These are phyloP conservation scores for Penicillium sp. DNA, from an alignment of 2,329 filamentous ascomycete species.

Conservation along the genomic window DNA sequence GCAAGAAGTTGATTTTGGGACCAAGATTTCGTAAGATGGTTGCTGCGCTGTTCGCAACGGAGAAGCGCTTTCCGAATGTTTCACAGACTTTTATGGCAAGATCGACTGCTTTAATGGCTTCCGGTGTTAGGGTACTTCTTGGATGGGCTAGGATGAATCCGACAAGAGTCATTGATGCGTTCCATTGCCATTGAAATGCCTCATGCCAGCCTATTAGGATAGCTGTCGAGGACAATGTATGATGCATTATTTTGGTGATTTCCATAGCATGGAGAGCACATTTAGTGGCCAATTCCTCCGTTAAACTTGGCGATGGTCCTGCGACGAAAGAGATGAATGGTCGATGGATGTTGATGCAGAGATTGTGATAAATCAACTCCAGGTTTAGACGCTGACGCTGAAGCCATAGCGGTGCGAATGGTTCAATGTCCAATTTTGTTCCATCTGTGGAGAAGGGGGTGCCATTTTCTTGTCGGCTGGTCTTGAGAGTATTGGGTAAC, in stretches of 20 bases:
- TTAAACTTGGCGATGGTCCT: slow-evolving; percentile 5
- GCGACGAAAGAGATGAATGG: slow-evolving; percentile 41
- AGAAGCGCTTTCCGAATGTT: slow-evolving; percentile 3
- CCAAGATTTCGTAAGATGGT: background rate
- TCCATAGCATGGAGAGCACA: slow-evolving; percentile 39
- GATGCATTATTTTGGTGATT: slow-evolving; percentile 41
- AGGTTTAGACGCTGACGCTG: slow-evolving; percentile 45
- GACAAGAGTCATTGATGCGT: slow-evolving; percentile 34
- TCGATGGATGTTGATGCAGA: slow-evolving; percentile 40
- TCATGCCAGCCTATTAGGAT: slow-evolving; percentile 30
- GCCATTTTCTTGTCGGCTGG: slow-evolving; percentile 33
- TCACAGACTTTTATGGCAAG: slow-evolving; percentile 1
- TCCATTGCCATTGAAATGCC: slow-evolving; percentile 32
- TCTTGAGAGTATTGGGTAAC: slow-evolving; percentile 43
- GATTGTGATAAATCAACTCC: slow-evolving; percentile 44
- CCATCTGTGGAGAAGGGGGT: slow-evolving; percentile 41
- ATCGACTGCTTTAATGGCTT: slow-evolving; percentile 3
- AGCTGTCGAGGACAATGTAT: slow-evolving; percentile 24
- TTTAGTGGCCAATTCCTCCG: slow-evolving; percentile 28
- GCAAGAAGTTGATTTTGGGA: background rate
- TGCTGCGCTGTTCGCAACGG: slow-evolving; percentile 5
- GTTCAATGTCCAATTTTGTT: slow-evolving; percentile 36
- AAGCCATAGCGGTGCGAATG: slow-evolving; percentile 42
- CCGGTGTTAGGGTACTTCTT: background rate
- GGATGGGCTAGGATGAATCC: slow-evolving; percentile 37